Evolutionary conservation across 345 rosid genomes (phyloP), one percentile per base, ranked within the genome.

Genomic region (Litchi chinensis): DNA sequence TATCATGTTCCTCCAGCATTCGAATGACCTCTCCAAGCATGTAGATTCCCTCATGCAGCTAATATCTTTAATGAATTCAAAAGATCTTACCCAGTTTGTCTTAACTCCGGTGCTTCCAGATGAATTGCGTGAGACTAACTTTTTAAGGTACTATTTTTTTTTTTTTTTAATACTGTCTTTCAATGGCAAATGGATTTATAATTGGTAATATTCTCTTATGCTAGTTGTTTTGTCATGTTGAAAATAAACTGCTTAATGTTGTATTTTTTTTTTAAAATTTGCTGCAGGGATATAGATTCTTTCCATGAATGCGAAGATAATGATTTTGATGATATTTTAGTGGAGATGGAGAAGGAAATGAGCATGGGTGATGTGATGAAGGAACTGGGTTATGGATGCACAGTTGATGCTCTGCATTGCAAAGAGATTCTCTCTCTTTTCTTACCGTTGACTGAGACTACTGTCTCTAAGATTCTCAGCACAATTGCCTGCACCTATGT

Each of bases 331-430:
- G 88, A 83, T 40, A 88, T 95, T 75, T 82, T 95, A 83, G 91
- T 89, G 22, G 99, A 95, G 69, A 95, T 95, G 85, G 90, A 93
- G 84, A 85, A 90, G 87, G 98, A 95, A 83, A 83, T 85, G 79
- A 81, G 88, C 81, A 82, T 91, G 82, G 97, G 93, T 62, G 98
- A 91, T 81, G 82, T 92, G 67, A 84, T 93, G 86, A 92, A 84
- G 87, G 98, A 95, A 81, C 80, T 95, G 75, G 99, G 99, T 74
- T 94, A 88, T 84, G 98, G 94, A 60, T 88, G 95, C 90, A 91
- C 99, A 3, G 82, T 85, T 85, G 97, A 90, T 84, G 84, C 77
- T 70, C 48, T 83, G 56, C 96, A 86, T 40, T 95, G 98, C 85
- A 88, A 82, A 81, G 91, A 93, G 76, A 88, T 94, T 78, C 85